A percentile compares a stretch with the other conserved stretches of the same genome.
Evolutionary conservation across 306 rosid genomes (phyloP).

Genomic region (Medicago arabica): DNA sequence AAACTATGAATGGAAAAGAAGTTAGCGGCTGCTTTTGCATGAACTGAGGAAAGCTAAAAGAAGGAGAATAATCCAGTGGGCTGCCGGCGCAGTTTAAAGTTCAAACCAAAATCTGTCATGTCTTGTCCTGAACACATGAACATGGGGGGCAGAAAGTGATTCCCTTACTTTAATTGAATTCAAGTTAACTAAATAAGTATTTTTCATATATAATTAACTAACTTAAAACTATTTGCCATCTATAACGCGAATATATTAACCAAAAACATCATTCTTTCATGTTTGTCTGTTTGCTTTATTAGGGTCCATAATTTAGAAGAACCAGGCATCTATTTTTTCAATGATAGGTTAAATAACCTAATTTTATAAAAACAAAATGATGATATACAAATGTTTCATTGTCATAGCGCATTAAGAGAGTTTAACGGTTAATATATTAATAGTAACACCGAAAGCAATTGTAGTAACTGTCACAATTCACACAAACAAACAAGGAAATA

Average conservation of each 20-base stretch:
- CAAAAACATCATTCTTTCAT: not conserved
- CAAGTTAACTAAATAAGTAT: no score
- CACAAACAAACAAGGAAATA: not conserved
- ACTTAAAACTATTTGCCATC: not conserved
- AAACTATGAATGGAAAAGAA: not conserved
- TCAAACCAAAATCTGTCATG: slow-evolving; percentile 31
- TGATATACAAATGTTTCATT: no score
- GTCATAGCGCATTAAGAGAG: no score
- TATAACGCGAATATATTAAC: no score
- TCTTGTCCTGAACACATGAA: not conserved
- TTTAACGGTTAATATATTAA: not conserved
- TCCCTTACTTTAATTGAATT: not conserved
- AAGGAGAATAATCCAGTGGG: slow-evolving; percentile 61
- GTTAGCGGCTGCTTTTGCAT: not conserved
- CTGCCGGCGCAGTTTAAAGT: slow-evolving; percentile 48
- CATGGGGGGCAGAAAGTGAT: not conserved
- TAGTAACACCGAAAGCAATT: not conserved
- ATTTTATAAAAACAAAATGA: no score
- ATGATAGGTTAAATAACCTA: no score
- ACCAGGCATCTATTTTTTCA: no score
- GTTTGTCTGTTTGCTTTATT: slow-evolving; percentile 12
- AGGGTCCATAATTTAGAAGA: not conserved
- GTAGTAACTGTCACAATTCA: not conserved
- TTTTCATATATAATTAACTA: not conserved
- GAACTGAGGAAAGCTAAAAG: slow-evolving; percentile 18